A percentile compares a stretch with the other conserved stretches of the same genome.
Evolutionary conservation across 2,329 filamentous ascomycete genomes (phyloP).

Genomic region (Rutstroemia sydowiana): DNA sequence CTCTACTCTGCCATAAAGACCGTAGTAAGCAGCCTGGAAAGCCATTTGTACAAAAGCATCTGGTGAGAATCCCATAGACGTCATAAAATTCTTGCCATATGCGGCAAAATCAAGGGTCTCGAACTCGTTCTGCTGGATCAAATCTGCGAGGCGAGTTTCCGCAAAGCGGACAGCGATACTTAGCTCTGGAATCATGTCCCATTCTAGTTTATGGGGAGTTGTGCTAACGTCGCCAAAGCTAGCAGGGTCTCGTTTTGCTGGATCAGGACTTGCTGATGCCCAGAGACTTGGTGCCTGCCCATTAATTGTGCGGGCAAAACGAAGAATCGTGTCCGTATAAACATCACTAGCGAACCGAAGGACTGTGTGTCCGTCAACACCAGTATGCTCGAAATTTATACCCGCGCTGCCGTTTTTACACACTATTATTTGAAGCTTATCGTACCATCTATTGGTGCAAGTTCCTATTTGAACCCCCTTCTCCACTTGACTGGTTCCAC

Average conservation of each 20-base stretch:
- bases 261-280: constrained; percentile 85
- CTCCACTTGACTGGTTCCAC: constrained; percentile 85
- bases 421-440: constrained; percentile 97
- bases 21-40: constrained; percentile 96
- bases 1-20: constrained; percentile 86
- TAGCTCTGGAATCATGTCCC: constrained; percentile 93
- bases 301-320: constrained; percentile 92
- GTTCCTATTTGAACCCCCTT: constrained; percentile 94
- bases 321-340: constrained; percentile 94
- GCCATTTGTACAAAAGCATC: constrained; percentile 99
- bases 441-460: constrained; percentile 98
- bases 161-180: constrained; percentile 89
- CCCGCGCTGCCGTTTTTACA: constrained; percentile 98
- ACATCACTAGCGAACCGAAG: constrained; percentile 92
- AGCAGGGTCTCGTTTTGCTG: constrained; percentile 80
- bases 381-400: constrained; percentile 99
- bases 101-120: constrained; percentile 79
- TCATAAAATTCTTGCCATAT: constrained; percentile 98
- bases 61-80: constrained; percentile 90
- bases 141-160: constrained; percentile 85
- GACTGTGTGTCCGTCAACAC: constrained; percentile 95
- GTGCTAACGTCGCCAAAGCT: constrained; percentile 92
- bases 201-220: constrained; percentile 91
- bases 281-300: constrained; percentile 86
- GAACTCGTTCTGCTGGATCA: constrained; percentile 96